Evolutionary conservation across 495 filamentous ascomycete species (phyloP), one percentile per base, ranked within the genome.

Genomic region (Penicillium goetzii): DNA sequence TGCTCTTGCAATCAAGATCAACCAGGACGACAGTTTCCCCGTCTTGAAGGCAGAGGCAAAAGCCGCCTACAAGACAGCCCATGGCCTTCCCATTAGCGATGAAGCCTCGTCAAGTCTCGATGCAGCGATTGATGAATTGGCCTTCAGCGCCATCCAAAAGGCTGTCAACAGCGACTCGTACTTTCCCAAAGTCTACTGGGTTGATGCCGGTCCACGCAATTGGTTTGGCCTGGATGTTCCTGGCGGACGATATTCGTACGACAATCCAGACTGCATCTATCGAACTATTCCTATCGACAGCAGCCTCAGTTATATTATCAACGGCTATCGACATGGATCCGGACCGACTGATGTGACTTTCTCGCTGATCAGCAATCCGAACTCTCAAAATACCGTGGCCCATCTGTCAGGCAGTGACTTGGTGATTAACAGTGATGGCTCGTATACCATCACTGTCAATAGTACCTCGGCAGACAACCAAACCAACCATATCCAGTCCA

Each of bases 241-340:
- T 11, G 65, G 65, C 4, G 61, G 61, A 12, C 50, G 60, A 23
- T 67, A 67, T 30, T 67, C 60, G 11, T 67, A 67, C 43, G 61
- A 64, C 21, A 67, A 67, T 26, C 65, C 65, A 12, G 65, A 67
- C 51, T 63, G 60, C 26, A 63, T 67, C 38, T 67, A 63, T 32
- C 65, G 65, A 52, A 67, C 60, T 9, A 64, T 67, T 26, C 65
- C 65, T 3, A 67, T 67, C 30, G 57, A 60, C 43, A 11, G 50
- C 53, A 57, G 58, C 19, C 51, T 67, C 10, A 58, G 25, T 30
- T 67, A 67, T 47, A 19, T 61, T 2, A 34, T 67, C n/a, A 56
- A 30, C 8, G 61, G 65, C 15, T 60, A 58, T 25, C 56, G 61
- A 7, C 38, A 67, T 36, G 51, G 2, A 11, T 43, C 64, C 3